Base-by-base conservation (phyloP, 352 stramenopile species). In the Pythium sp. region DNA sequence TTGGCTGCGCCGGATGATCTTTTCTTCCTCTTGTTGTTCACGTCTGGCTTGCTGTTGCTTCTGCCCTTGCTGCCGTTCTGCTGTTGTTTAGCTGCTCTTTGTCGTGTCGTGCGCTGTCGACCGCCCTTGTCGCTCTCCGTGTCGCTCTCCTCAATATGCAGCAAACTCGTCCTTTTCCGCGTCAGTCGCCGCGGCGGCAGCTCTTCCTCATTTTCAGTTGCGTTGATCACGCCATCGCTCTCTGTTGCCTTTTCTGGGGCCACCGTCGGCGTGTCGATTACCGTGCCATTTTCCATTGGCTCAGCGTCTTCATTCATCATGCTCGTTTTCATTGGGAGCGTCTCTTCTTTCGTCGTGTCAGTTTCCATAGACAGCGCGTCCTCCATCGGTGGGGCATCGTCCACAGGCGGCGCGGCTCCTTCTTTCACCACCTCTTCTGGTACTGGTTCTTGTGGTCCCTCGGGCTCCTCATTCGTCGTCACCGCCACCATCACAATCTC, bases 41-140 rank as follows among this genome's bases (percentile, higher is more conserved):
- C 24, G 58, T 55, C 47, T 2, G 30, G 15, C 56, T 61, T 61
- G 32, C 28, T 26, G 26, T 43, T 46, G 28, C 26, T 59, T 59
- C 36, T 6, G 4, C n/a, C 32, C 7, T 9, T 49, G 6, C 12
- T 65, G 61, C 20, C 43, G 18, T 49, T 22, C 15, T 66, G 22
- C 18, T 66, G 28, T 8, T 67, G 30, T 49, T 49, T 49, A 49
- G 18, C 43, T 4, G 62, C 53, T 11, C 49, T 22, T 34, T 67
- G 62, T 18, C 49, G 47, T 41, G 49, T 46, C 30, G 62, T 53
- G 47, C 62, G 62, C 30, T 51, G 62, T 3, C 62, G 62, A 0
- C 56, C n/a, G n/a, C 38, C 49, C 47, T 61, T 60, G 49, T 67
- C 62, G n/a, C 62, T 61, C 49, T 67, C 62, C 32, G 62, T 61